Base-by-base conservation (phyloP, 192 early-diverging fungal genomes). In the Podila verticillata region DNA sequence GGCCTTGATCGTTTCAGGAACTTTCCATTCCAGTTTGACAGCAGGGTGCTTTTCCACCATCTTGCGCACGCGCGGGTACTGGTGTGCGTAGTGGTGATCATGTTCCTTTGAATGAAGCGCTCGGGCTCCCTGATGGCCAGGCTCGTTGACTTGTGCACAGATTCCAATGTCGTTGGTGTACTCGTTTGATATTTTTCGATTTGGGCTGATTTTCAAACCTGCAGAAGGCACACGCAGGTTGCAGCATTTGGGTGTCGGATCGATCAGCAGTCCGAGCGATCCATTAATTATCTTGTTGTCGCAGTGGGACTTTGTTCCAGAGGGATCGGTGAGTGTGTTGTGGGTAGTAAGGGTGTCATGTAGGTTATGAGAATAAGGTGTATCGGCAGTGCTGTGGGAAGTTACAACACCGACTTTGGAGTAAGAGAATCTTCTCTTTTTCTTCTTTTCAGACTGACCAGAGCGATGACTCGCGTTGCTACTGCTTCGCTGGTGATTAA, bases 1-100 rank as follows among this genome's bases (percentile, higher is more conserved):
- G 5, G 75, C 69, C 26, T 80, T 80, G 48, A 80, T 72, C 20
- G 75, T 69, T 32, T 80, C 75, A 30, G 75, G 75, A 3, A 80
- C 65, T 29, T 28, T 71, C 75, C 75, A 80, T 13, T 72, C 69
- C 15, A 80, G 20, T n/a, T 72, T 80, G 7, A 72, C 75, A 9
- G 36, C 61, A 2, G 69, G 56, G 29, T 80, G 75, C 28, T 72
- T 80, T 7, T 57, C 24, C 0, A 80, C 10, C 70, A 80, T 71
- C 28, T 72, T 80, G 54, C 75, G 68, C 13, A 80, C 63, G 4
- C 70, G 57, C 3, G 75, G 70, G 4, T 60, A 2, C 36, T 49
- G 20, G 1, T n/a, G 35, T 35, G 2, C 34, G 17, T 59, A 29
- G 28, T 24, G 58, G 28, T 30, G 58, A 30, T 7, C 5, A 24